These are phyloP conservation scores for Leishmania arabica DNA, from an alignment of 208 protist species.

Conservation along the genomic window DNA sequence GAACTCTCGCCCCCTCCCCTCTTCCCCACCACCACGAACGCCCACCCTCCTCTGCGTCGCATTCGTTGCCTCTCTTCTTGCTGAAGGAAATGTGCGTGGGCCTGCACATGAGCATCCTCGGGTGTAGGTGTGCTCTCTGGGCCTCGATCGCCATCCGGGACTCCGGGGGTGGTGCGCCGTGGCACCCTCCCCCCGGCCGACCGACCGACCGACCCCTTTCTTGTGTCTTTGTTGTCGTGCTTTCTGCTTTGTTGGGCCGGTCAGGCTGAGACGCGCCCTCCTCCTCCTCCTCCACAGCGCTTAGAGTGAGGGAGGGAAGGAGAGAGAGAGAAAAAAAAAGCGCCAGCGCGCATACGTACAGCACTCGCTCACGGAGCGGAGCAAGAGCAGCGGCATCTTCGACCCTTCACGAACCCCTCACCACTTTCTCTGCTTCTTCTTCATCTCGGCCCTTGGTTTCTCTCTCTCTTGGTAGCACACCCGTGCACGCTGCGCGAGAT, in stretches of 20 bases:
- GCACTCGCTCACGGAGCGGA: not conserved
- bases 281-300: not conserved
- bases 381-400: not conserved
- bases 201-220: not conserved
- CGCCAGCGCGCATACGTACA: not conserved
- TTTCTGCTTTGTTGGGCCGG: not conserved
- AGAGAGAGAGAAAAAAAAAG: no score
- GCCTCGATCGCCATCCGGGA: not conserved
- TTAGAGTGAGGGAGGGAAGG: not conserved
- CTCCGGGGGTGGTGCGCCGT: not conserved
- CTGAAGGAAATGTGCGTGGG: not conserved
- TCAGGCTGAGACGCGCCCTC: not conserved
- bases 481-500: constrained; percentile 23
- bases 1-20: not conserved
- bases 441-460: not conserved
- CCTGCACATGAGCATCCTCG: not conserved
- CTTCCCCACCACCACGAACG: not conserved
- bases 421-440: not conserved
- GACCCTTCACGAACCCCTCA: not conserved
- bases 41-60: not conserved
- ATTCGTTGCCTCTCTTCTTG: not conserved
- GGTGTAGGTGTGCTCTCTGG: not conserved
- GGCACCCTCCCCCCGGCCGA: not conserved
- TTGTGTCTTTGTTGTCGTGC: not conserved
- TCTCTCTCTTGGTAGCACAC: not conserved